Base-by-base conservation (phyloP, 768 basidiomycete species). In the Termitomyces sp. region DNA sequence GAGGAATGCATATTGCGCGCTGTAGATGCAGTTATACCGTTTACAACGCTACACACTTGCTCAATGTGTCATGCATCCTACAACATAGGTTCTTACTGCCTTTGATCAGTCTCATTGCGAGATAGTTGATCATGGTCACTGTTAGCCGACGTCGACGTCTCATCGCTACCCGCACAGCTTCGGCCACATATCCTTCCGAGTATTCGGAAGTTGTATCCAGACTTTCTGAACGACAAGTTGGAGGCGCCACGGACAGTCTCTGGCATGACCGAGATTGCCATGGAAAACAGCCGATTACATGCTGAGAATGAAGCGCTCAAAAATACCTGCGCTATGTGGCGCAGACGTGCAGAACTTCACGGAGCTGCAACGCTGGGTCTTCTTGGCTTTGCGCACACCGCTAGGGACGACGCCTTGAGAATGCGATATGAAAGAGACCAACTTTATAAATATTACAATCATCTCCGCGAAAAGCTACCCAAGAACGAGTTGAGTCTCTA, bases 61-160 rank as follows among this genome's bases (percentile, higher is more conserved):
- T 87, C 86, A 13, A 77, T 79, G 4, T 90, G 88, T 66, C 79
- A 83, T 32, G 71, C 77, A 22, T 68, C 78, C 40, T 90, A 86
- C 65, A 78, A 78, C 61, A 79, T 86, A 65, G 75, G 88, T 89
- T 56, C 68, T 42, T 44, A 7, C 13, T 61, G n/a, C 28, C 24
- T 4, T 51, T 36, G 16, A 44, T 57, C n/a, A 32, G 42, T 35
- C 3, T 12, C 22, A 39, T 8, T 40, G 28, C 40, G 48, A n/a
- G 32, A n/a, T 33, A 49, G 28, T 54, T 54, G 49, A 50, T 24
- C 24, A 36, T 24, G 16, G 22, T 36, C 22, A 42, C 4, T 38
- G 22, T 60, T 75, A 88, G 84, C 67, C 65, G 77, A 66, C 68
- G 74, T 73, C 51, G 84, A 89, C 65, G 71, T 81, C 7, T 66